Evolutionary conservation across 2,329 filamentous ascomycete genomes (phyloP).

Genomic region (Tolypocladium tundrense): DNA sequence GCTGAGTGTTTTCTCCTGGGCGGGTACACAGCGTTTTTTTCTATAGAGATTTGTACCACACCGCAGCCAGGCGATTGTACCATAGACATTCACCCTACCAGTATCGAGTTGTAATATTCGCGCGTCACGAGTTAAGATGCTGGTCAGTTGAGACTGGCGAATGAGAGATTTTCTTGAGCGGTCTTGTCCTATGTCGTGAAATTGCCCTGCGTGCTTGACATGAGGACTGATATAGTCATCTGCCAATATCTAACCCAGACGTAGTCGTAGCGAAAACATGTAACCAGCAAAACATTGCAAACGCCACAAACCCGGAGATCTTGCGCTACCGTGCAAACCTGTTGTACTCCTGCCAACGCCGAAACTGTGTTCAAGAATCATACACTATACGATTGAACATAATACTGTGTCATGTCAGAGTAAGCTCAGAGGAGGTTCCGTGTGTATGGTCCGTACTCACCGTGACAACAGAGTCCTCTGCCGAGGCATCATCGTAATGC

Average conservation of each 20-base stretch:
- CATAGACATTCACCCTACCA: neutral
- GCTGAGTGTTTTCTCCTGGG: neutral
- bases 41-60: neutral
- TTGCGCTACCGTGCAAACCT: neutral
- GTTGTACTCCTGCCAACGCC: neutral
- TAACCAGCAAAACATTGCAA: neutral
- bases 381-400: slow-evolving; percentile 31
- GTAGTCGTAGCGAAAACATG: neutral
- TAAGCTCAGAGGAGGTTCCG: neutral
- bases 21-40: neutral
- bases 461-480: slow-evolving; percentile 66
- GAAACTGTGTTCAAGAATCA: slow-evolving; percentile 5
- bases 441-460: slow-evolving; percentile 32
- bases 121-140: neutral
- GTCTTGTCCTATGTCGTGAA: neutral
- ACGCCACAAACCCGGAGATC: neutral
- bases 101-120: neutral
- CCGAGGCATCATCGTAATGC: slow-evolving; percentile 53
- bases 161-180: neutral
- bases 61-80: slow-evolving; percentile 1
- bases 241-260: neutral
- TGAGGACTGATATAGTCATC: neutral
- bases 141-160: neutral
- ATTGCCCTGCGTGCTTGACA: neutral
- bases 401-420: slow-evolving; percentile 24